These are phyloP conservation scores for Camelina sativa DNA, from an alignment of 345 rosid species.

Conservation along the genomic window DNA sequence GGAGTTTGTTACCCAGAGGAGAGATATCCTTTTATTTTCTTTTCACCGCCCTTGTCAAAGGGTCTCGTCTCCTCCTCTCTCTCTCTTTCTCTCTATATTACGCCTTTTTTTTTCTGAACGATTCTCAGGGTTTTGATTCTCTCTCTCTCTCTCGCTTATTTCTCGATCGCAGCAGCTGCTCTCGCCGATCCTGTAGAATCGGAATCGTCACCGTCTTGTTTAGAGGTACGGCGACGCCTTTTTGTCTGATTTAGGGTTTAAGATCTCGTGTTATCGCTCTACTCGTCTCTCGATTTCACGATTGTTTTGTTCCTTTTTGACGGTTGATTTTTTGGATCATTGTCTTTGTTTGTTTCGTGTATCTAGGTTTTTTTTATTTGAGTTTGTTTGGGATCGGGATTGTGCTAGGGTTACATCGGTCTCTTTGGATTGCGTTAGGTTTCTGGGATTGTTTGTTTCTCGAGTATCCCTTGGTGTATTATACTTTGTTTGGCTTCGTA, in stretches of 20 bases:
- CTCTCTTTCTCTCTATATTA: slow-evolving; percentile 25
- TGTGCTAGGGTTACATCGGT: slow-evolving; percentile 38
- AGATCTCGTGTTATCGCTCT: slow-evolving; percentile 31
- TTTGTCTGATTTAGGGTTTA: slow-evolving; percentile 38
- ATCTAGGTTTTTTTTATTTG: neutral
- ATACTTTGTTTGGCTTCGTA: neutral
- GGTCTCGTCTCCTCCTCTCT: slow-evolving; percentile 37
- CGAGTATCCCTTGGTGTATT: neutral
- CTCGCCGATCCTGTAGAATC: slow-evolving; percentile 27
- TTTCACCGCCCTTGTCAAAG: slow-evolving; percentile 39
- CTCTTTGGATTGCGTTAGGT: slow-evolving; percentile 17
- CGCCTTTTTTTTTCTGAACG: neutral
- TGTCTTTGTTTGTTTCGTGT: neutral
- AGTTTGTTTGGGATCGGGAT: slow-evolving; percentile 29
- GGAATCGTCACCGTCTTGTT: slow-evolving; percentile 4
- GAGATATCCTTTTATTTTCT: slow-evolving; percentile 21
- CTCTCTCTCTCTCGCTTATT: slow-evolving; percentile 1
- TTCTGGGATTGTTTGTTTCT: slow-evolving; percentile 8
- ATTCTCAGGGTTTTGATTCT: slow-evolving; percentile 27
- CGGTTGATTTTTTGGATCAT: neutral
- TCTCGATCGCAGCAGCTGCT: slow-evolving; percentile 28
- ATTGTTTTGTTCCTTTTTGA: neutral
- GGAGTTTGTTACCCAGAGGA: neutral
- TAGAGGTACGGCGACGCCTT: slow-evolving; percentile 20
- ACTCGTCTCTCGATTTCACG: slow-evolving; percentile 21